Conservation (phyloP, 139 green algal species). For the Asterochloris erici region DNA sequence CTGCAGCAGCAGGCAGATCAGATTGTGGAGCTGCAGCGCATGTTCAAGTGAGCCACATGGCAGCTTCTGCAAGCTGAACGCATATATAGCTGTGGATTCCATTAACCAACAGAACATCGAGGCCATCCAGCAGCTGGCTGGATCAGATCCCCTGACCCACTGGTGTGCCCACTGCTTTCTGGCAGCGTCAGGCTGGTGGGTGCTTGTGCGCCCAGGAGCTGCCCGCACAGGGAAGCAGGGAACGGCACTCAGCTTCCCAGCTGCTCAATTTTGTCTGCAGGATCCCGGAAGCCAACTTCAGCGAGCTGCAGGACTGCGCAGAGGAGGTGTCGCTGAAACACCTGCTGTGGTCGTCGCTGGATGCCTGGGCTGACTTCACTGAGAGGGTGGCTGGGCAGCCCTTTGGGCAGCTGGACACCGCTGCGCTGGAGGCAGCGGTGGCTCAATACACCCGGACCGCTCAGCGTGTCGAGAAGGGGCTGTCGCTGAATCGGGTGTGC, state of each 20-base stretch:
- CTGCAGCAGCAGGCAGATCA: too few relatives aligned
- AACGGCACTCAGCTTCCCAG: background rate
- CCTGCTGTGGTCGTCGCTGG: constrained; percentile 53
- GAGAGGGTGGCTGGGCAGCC: constrained; percentile 36
- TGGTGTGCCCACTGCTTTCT: too few relatives aligned
- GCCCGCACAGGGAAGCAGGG: too few relatives aligned
- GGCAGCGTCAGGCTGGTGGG: too few relatives aligned
- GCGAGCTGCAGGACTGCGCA: constrained; percentile 40
- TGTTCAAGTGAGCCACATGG: too few relatives aligned
- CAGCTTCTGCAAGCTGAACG: too few relatives aligned
- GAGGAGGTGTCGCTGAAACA: constrained; percentile 73
- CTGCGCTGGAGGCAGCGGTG: constrained; percentile 64
- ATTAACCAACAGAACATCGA: too few relatives aligned
- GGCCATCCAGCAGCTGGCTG: too few relatives aligned
- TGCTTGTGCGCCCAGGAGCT: too few relatives aligned
- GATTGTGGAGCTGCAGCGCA: too few relatives aligned
- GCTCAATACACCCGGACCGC: constrained; percentile 48
- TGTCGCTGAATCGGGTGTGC: constrained; percentile 62
- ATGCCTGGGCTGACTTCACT: constrained; percentile 55
- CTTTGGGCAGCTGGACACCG: constrained; percentile 63
- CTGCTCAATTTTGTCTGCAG: constrained; percentile 18
- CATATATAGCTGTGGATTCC: too few relatives aligned
- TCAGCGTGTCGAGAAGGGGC: constrained; percentile 63
- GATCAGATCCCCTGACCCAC: too few relatives aligned
- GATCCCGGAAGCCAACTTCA: constrained; percentile 17